These are phyloP conservation scores for Penicillium roqueforti DNA, from an alignment of 495 filamentous ascomycete species.

Conservation along the genomic window DNA sequence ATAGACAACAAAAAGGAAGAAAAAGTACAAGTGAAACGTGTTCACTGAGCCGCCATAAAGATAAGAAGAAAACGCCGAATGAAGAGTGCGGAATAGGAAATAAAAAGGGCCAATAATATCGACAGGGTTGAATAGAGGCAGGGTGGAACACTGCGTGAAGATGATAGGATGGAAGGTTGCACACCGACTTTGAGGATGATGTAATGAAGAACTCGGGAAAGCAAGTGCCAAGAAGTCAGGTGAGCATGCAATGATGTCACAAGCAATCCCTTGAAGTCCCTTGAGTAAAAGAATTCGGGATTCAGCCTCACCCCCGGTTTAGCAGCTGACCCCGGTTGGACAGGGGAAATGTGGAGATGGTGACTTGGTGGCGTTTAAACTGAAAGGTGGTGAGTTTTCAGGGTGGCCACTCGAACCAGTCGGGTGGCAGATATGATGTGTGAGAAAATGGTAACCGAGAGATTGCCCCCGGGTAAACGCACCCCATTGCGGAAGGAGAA, in stretches of 20 bases:
- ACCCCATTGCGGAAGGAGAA: constrained; percentile 1
- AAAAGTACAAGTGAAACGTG: constrained; percentile 22
- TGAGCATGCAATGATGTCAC: constrained; percentile 35
- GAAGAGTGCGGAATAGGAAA: constrained; percentile 8
- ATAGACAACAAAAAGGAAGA: constrained; percentile 19
- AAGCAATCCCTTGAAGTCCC: constrained; percentile 17
- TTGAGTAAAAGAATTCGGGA: constrained; percentile 16
- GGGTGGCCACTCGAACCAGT: constrained; percentile 23
- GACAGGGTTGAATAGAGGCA: constrained; percentile 13
- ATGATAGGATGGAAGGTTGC: neutral
- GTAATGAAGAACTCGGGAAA: constrained; percentile 12
- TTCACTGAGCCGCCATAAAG: constrained; percentile 19
- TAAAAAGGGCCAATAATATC: constrained; percentile 12
- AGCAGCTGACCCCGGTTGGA: constrained; percentile 8
- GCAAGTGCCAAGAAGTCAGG: constrained; percentile 23
- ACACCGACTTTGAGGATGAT: constrained; percentile 11
- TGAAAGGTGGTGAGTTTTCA: neutral
- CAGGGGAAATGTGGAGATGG: constrained; percentile 12
- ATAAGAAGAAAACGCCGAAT: constrained; percentile 15
- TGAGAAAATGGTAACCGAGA: constrained; percentile 15
- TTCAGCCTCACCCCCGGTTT: constrained; percentile 7
- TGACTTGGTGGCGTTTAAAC: constrained; percentile 14
- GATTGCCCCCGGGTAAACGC: constrained; percentile 2
- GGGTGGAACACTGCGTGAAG: neutral
- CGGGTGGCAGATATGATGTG: constrained; percentile 18